A percentile compares a stretch with the other conserved stretches of the same genome.
Conservation (phyloP, 352 stramenopile species). For the Nothophytophthora sp. region DNA sequence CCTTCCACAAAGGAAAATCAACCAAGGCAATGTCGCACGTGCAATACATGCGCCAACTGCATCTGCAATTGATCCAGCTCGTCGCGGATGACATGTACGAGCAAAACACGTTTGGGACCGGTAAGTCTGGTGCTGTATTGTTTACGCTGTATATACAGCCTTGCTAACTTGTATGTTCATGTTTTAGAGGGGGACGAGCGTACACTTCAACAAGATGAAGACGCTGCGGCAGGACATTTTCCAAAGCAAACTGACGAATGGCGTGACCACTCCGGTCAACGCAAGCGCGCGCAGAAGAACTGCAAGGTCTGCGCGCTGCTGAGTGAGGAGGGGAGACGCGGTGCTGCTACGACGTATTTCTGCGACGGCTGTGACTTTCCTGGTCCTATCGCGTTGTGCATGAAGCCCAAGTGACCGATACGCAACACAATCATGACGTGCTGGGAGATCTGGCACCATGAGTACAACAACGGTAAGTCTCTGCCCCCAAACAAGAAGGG, state of each 20-base stretch:
- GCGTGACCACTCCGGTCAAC: slow-evolving; percentile 1
- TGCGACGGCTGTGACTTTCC: slow-evolving; percentile 1
- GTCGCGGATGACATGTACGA: slow-evolving; percentile 2
- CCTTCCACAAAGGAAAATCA: background rate
- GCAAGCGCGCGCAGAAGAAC: slow-evolving; percentile 2
- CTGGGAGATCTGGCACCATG: slow-evolving; percentile 3
- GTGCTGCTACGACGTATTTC: slow-evolving; percentile 2
- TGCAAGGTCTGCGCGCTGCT: slow-evolving; percentile 3
- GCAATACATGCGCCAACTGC: slow-evolving; percentile 2
- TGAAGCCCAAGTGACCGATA: background rate
- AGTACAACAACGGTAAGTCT: slow-evolving; percentile 2
- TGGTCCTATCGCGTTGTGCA: background rate
- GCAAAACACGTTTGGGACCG: background rate
- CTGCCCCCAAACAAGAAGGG: background rate
- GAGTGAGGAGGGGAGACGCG: background rate
- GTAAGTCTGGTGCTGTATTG: background rate
- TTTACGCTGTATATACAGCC: slow-evolving; percentile 5
- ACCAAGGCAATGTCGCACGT: background rate
- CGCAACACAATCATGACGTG: background rate
- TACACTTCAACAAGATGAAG: too few relatives aligned
- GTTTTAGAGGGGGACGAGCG: too few relatives aligned
- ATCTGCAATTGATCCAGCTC: background rate
- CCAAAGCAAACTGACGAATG: background rate
- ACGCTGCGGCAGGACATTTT: too few relatives aligned
- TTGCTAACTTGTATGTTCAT: background rate